Percentiles rank a stretch among this genome's conserved stretches.
phyloP scores from a whole-genome alignment of 306 rosid species.

The Acacia crassicarpa region DNA sequence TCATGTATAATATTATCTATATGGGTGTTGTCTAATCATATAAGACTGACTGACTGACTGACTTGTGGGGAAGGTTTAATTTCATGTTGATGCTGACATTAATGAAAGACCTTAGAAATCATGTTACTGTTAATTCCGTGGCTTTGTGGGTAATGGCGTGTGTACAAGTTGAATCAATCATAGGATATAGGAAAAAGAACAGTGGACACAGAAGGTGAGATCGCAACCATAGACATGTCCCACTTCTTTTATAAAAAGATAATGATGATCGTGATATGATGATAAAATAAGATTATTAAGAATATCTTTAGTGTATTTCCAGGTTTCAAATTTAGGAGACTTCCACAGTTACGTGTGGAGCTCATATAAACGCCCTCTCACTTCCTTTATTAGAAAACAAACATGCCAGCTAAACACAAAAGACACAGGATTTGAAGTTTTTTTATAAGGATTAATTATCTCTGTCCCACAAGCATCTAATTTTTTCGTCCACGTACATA shows the following conservation, averaged over 20 bases:
- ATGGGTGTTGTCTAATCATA: not conserved
- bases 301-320: not conserved
- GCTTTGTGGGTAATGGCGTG: not conserved
- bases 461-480: not conserved
- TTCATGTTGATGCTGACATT: not conserved
- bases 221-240: not conserved
- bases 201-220: not conserved
- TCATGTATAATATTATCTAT: not conserved
- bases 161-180: not conserved
- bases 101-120: not conserved
- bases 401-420: not conserved
- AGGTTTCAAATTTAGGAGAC: not conserved
- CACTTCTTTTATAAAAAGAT: not conserved
- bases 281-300: not conserved
- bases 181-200: not conserved
- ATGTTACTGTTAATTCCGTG: not conserved
- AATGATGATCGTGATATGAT: not conserved
- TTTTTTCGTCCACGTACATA: not conserved
- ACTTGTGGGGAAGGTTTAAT: not conserved
- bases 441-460: not conserved
- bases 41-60: not conserved
- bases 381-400: not conserved
- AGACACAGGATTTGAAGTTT: not conserved
- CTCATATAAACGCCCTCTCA: too few species aligned
- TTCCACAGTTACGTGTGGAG: not conserved